These are phyloP conservation scores for Pythium volutum DNA, from an alignment of 352 stramenopile genomes.

Conservation along the genomic window DNA sequence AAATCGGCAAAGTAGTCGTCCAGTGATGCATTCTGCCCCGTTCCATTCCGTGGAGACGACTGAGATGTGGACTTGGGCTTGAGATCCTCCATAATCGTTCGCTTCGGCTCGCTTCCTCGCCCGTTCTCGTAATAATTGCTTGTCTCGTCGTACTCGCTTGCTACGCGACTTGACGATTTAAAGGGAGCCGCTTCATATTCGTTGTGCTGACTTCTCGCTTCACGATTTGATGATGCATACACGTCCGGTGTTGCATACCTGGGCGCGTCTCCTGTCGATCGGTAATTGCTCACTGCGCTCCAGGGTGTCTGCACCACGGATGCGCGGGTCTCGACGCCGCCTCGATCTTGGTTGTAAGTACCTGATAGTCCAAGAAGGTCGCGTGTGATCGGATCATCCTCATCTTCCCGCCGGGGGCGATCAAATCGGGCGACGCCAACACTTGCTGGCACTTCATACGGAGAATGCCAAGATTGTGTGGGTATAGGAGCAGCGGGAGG, in stretches of 20 bases:
- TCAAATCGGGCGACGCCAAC: conserved; percentile 63
- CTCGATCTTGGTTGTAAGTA: not conserved
- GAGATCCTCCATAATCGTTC: conserved; percentile 68
- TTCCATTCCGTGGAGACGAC: not conserved
- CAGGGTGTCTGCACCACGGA: conserved; percentile 7
- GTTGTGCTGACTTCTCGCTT: not conserved
- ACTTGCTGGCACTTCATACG: conserved; percentile 5
- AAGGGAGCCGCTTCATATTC: not conserved
- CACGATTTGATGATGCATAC: not conserved
- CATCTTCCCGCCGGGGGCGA: conserved; percentile 30
- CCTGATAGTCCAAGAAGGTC: conserved; percentile 5
- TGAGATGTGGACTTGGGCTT: conserved; percentile 3
- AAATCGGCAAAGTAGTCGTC: conserved; percentile 79
- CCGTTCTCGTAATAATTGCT: not conserved
- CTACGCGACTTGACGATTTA: not conserved
- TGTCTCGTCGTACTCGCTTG: not conserved
- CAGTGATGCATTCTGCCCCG: conserved; percentile 28
- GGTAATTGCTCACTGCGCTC: conserved; percentile 17
- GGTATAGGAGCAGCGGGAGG: not conserved
- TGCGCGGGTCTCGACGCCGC: not conserved
- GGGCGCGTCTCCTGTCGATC: not conserved
- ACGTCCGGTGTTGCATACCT: conserved; percentile 8
- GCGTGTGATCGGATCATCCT: conserved; percentile 20
- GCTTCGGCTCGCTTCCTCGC: conserved; percentile 17
- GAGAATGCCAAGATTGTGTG: conserved; percentile 1